A percentile compares a stretch with the other conserved stretches of the same genome.
phyloP scores from a whole-genome alignment of 2,329 filamentous ascomycete genomes.

The Simplicillium aogashimaense region DNA sequence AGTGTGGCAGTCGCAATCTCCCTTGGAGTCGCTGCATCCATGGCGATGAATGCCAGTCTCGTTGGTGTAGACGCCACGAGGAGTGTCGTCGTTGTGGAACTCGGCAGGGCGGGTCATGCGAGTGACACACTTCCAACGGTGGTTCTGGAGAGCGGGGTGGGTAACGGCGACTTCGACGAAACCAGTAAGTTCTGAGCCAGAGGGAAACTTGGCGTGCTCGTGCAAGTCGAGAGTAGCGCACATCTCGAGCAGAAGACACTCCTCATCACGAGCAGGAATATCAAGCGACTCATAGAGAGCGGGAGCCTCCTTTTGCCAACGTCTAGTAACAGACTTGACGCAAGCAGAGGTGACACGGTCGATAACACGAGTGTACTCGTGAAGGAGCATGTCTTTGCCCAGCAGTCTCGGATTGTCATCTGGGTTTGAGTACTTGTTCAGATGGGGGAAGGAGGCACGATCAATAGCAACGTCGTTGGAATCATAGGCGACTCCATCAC shows the following conservation, averaged over 20 bases:
- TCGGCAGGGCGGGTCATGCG: constrained; percentile 47
- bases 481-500: constrained; percentile 35
- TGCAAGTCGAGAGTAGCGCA: constrained; percentile 51
- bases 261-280: constrained; percentile 35
- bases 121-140: constrained; percentile 52
- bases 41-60: constrained; percentile 42
- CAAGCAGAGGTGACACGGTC: constrained; percentile 46
- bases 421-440: constrained; percentile 42
- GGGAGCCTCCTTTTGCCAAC: constrained; percentile 51
- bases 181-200: constrained; percentile 49
- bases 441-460: constrained; percentile 41
- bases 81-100: constrained; percentile 34
- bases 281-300: constrained; percentile 43
- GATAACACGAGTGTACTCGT: constrained; percentile 47
- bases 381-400: constrained; percentile 42
- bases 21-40: constrained; percentile 37
- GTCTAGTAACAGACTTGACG: constrained; percentile 38
- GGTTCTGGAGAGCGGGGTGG: constrained; percentile 40
- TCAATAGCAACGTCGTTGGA: constrained; percentile 32
- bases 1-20: constrained; percentile 40
- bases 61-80: constrained; percentile 35
- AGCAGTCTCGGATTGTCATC: constrained; percentile 40
- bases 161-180: constrained; percentile 50
- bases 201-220: constrained; percentile 45
- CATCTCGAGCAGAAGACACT: constrained; percentile 51